Base-by-base conservation (phyloP, 1,284 basidiomycete species). In the Hypsizygus ulmarius region DNA sequence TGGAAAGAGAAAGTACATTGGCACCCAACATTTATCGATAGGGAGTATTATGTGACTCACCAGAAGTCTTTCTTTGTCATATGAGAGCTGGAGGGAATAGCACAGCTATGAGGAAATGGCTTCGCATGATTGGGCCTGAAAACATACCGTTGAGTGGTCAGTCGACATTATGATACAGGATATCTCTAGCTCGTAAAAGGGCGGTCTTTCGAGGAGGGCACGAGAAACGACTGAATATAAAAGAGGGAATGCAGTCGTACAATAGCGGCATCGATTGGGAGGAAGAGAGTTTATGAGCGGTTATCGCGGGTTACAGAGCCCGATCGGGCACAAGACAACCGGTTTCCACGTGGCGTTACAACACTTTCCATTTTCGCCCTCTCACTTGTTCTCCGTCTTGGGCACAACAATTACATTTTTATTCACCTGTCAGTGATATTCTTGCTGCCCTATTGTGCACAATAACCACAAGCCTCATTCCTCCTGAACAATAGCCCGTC, bases 121-220 rank as follows among this genome's bases (percentile, higher is more conserved):
- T 21, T 12, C 30, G n/a, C 16, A 16, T 28, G 16, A 16, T 32
- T 41, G 9, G 3, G n/a, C 21, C 8, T 43, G 21, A 11, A 36
- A 32, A 58, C 64, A 42, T 45, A 70, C 67, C 50, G 63, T 61
- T 42, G 64, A 67, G 42, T 66, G 63, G 38, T 66, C 63, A 15
- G 59, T 62, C 40, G 63, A 64, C 63, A 65, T 65, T 47, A 56
- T 55, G 43, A 39, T 47, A 48, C 33, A 47, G 37, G 30, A 39
- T 30, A 39, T 29, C 40, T 16, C 21, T 45, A 43, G 19, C 29
- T 32, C 46, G 53, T 52, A 45, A 50, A 47, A 45, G 19, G 49
- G 39, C 21, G 45, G 39, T 25, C 9, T 10, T 21, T 7, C 30
- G 30, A 10, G 9, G n/a, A 38, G 44, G 29, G 14, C 34, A 43